Conservation (phyloP, 2,329 filamentous ascomycete genomes). For the Onygena corvina region DNA sequence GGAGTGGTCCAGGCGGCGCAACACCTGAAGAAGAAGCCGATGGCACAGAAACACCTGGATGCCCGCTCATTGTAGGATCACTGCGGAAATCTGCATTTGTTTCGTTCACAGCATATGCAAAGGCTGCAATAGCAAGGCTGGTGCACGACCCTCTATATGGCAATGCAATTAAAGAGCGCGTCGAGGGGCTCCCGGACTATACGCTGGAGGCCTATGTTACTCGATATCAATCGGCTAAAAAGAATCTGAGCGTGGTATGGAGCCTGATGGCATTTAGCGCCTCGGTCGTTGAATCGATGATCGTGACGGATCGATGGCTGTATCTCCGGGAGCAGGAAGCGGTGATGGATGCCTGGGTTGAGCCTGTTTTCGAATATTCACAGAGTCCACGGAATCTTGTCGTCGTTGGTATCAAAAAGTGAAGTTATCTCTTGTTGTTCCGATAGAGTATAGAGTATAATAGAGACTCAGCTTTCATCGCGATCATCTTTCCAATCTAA, state of each 20-base stretch:
- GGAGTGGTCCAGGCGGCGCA: slow-evolving; percentile 9
- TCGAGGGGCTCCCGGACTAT: slow-evolving; percentile 59
- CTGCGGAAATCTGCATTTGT: slow-evolving; percentile 67
- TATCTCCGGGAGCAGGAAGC: slow-evolving; percentile 71
- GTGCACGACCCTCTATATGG: slow-evolving; percentile 48
- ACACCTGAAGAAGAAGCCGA: neutral
- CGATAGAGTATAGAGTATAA: neutral
- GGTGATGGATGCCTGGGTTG: slow-evolving; percentile 72
- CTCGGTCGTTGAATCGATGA: slow-evolving; percentile 73
- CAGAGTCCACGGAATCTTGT: slow-evolving; percentile 83
- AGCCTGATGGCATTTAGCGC: slow-evolving; percentile 93
- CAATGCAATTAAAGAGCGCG: slow-evolving; percentile 50
- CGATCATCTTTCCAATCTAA: too few species aligned
- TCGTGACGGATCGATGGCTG: slow-evolving; percentile 81
- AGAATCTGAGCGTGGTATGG: slow-evolving; percentile 80
- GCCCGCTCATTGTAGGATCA: slow-evolving; percentile 76
- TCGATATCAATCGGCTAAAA: slow-evolving; percentile 53
- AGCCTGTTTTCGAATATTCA: slow-evolving; percentile 80
- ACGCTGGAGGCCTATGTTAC: slow-evolving; percentile 61
- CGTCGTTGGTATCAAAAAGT: slow-evolving; percentile 76
- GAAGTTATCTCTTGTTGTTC: slow-evolving; percentile 12
- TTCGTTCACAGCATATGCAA: slow-evolving; percentile 64
- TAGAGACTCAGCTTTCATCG: too few species aligned
- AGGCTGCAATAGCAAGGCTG: slow-evolving; percentile 68
- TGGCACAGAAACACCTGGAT: slow-evolving; percentile 37